Evolutionary conservation across 2,329 filamentous ascomycete species (phyloP).

Genomic region (Ceratocystis huliohia): DNA sequence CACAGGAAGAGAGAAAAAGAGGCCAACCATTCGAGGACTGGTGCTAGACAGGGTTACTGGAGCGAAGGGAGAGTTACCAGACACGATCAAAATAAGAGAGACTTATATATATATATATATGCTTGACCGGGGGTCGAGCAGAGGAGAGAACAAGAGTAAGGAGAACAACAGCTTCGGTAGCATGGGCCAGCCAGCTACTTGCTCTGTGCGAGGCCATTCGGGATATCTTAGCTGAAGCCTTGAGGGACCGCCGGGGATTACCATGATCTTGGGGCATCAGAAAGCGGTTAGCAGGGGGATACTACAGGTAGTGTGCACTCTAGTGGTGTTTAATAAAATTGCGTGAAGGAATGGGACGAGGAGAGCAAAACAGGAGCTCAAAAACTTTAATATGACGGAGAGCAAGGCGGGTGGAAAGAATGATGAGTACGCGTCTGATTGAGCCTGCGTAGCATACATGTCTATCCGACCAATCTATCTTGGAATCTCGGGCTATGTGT

Average conservation of each 20-base stretch:
- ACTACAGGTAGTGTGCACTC: background rate
- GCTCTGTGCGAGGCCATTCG: background rate
- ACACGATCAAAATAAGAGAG: background rate
- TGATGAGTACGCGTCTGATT: too few relatives aligned
- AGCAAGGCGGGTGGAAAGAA: too few relatives aligned
- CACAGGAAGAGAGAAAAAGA: background rate
- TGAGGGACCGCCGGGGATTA: slow-evolving; percentile 12
- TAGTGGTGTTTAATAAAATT: too few relatives aligned
- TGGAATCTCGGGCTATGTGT: background rate
- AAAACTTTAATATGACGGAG: too few relatives aligned
- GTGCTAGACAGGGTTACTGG: background rate
- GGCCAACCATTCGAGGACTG: background rate
- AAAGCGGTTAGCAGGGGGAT: background rate
- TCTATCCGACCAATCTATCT: background rate
- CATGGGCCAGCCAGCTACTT: background rate
- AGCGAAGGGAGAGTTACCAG: background rate
- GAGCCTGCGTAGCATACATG: too few relatives aligned
- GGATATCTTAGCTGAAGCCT: slow-evolving; percentile 6
- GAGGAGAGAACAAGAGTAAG: background rate
- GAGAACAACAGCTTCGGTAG: background rate
- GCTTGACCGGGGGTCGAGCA: background rate
- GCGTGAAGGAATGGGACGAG: too few relatives aligned
- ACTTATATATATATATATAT: too few relatives aligned
- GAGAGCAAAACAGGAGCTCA: too few relatives aligned
- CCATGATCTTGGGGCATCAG: slow-evolving; percentile 16